Conservation (phyloP, 1,284 basidiomycete species). For the Cystobasidium pallidum region DNA sequence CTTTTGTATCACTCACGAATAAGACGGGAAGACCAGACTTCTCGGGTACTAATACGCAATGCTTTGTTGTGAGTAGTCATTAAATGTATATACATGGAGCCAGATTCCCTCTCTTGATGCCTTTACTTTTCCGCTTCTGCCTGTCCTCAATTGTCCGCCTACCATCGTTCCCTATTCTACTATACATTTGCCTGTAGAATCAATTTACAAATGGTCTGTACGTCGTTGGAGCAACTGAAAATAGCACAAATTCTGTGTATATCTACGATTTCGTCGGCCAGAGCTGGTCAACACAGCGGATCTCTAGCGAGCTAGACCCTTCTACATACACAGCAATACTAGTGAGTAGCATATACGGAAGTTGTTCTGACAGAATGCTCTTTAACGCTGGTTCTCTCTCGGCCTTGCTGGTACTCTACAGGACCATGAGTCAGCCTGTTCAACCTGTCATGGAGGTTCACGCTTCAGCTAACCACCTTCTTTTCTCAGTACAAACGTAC, state of each 20-base stretch:
- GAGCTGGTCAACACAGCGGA: conserved; percentile 28
- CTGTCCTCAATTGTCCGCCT: too few species aligned
- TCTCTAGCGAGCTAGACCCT: conserved; percentile 4
- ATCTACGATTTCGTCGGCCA: conserved; percentile 30
- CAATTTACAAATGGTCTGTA: conserved; percentile 44
- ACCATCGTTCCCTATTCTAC: too few species aligned
- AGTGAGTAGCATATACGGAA: background rate
- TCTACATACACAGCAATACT: conserved; percentile 28
- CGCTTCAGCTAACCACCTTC: background rate
- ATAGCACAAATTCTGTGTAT: conserved; percentile 12
- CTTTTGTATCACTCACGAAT: conserved; percentile 25
- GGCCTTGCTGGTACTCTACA: background rate
- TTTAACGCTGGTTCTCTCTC: too few species aligned
- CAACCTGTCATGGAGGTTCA: background rate
- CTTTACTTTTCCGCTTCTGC: too few species aligned
- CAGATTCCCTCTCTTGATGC: background rate
- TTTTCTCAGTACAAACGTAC: conserved; percentile 24
- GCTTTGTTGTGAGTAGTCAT: conserved; percentile 26
- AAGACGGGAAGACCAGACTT: conserved; percentile 40
- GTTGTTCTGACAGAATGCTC: too few species aligned
- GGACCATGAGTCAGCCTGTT: conserved; percentile 37
- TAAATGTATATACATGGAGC: background rate
- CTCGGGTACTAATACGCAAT: conserved; percentile 31
- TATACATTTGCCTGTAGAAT: conserved; percentile 12
- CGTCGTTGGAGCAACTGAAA: conserved; percentile 22